Conservation (phyloP, 495 filamentous ascomycete species). For the Lasiosphaeriaceae sp. region DNA sequence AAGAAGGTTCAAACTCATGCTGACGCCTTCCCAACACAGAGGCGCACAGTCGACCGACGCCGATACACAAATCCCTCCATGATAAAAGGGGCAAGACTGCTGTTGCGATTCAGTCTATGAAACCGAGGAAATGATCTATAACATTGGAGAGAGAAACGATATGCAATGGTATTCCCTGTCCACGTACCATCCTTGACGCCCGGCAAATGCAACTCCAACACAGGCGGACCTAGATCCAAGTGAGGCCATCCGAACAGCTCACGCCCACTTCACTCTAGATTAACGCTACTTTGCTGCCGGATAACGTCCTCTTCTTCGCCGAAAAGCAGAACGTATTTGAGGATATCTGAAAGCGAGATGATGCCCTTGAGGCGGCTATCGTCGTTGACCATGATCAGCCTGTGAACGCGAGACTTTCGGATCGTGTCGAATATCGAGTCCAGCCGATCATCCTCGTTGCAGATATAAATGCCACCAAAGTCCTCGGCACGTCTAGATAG, state of each 20-base stretch:
- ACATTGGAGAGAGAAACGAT: slow-evolving; percentile 9
- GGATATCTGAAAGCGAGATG: slow-evolving; percentile 91
- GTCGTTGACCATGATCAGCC: slow-evolving; percentile 89
- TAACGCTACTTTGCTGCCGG: slow-evolving; percentile 10
- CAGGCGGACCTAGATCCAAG: slow-evolving; percentile 2
- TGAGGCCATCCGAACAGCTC: neutral
- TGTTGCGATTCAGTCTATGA: too few species aligned
- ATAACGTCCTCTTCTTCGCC: slow-evolving; percentile 64
- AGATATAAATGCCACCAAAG: slow-evolving; percentile 95
- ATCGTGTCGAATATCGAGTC: slow-evolving; percentile 97
- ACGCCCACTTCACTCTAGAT: neutral
- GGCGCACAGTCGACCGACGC: too few species aligned
- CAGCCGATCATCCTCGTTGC: slow-evolving; percentile 82
- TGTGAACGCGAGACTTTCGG: slow-evolving; percentile 87
- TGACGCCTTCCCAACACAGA: neutral
- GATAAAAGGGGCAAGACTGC: too few species aligned
- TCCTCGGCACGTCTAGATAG: slow-evolving; percentile 84
- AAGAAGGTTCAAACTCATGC: neutral
- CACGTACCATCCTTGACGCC: slow-evolving; percentile 27
- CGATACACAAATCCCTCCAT: too few species aligned
- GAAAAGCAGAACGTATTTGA: slow-evolving; percentile 88
- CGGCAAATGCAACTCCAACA: slow-evolving; percentile 26
- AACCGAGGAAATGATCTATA: slow-evolving; percentile 1
- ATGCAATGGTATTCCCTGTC: slow-evolving; percentile 29
- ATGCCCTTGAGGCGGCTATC: slow-evolving; percentile 80